Base-by-base conservation (phyloP, 192 early-diverging fungal genomes). In the Backusella tuberculispora region DNA sequence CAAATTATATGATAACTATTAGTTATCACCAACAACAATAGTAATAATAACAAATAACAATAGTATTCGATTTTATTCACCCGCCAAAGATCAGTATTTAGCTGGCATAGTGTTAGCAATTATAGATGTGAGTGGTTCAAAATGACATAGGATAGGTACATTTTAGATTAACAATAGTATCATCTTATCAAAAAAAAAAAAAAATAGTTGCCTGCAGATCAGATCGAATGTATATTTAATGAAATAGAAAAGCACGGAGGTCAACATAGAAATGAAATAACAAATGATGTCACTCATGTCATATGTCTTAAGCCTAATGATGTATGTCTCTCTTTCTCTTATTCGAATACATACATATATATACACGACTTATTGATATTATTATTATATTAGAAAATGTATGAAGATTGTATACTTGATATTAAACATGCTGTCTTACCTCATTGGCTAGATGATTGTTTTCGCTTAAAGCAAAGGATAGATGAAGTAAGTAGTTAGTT, bases 401-500 rank as follows among this genome's bases (percentile, higher is more conserved):
- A 87, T 65, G 79, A 84, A 19, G 80, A 76, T 66, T 78, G 71
- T 0, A 80, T 80, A 50, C 68, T 76, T 44, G 73, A 84, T 53
- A n/a, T 40, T 15, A 88, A 91, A 43, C 85, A 77, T 45, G 66
- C 87, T 13, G 82, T 95, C 43, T 75, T 95, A 38, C 91, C 91
- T 45, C 90, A 92, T 44, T 95, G 90, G 87, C 87, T 95, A 69
- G 85, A 92, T 50, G 85, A 88, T 47, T 89, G 88, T 66, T 78
- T 91, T 19, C 87, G 85, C 44, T 60, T 92, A 42, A 83, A 83
- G 67, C 66, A 82, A 43, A 63, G 73, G 14, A 73, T 92, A 44
- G 78, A 83, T 0, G 85, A 87, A 74, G 83, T 86, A 74, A 69
- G 78, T 40, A 6, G 1, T 38, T 12, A 26, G 10, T 34, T 12